phyloP scores from a whole-genome alignment of 225 moss, liverwort and hornwort genomes.

The Pseudoscleropodium purum region DNA sequence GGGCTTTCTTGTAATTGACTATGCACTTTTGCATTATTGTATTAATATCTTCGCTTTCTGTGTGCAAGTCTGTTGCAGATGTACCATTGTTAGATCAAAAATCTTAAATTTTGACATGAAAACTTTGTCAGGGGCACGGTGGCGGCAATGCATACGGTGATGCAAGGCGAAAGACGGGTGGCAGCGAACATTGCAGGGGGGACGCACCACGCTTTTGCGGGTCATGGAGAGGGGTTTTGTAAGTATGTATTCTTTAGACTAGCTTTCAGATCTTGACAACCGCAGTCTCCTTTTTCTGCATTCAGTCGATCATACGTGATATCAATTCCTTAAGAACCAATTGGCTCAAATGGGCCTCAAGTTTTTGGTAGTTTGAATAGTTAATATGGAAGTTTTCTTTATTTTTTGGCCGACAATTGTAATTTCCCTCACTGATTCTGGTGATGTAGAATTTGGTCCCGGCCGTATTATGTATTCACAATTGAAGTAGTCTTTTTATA shows the following conservation, averaged over 20 bases:
- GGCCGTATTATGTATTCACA: background rate
- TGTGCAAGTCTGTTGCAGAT: background rate
- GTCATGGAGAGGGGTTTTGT: slow-evolving; percentile 91
- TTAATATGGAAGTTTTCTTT: background rate
- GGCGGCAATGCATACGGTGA: slow-evolving; percentile 74
- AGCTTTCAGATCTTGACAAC: background rate
- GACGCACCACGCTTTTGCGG: slow-evolving; percentile 78
- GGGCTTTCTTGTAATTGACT: background rate
- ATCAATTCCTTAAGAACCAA: background rate
- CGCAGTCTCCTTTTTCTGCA: background rate
- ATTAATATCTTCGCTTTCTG: background rate
- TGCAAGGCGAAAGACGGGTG: slow-evolving; percentile 52
- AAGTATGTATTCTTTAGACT: slow-evolving; percentile 14
- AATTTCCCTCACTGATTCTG: background rate
- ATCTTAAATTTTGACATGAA: background rate
- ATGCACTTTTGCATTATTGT: background rate
- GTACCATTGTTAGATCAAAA: background rate
- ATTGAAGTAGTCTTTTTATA: background rate
- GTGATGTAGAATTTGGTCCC: background rate
- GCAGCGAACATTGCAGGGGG: slow-evolving; percentile 85
- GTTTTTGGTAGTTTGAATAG: background rate
- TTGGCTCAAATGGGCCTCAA: background rate
- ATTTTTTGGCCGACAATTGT: background rate
- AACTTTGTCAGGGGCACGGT: slow-evolving; percentile 56
- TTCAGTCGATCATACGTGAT: background rate